Conservation (phyloP, 805 yeast species). For the Metschnikowia borealis region DNA sequence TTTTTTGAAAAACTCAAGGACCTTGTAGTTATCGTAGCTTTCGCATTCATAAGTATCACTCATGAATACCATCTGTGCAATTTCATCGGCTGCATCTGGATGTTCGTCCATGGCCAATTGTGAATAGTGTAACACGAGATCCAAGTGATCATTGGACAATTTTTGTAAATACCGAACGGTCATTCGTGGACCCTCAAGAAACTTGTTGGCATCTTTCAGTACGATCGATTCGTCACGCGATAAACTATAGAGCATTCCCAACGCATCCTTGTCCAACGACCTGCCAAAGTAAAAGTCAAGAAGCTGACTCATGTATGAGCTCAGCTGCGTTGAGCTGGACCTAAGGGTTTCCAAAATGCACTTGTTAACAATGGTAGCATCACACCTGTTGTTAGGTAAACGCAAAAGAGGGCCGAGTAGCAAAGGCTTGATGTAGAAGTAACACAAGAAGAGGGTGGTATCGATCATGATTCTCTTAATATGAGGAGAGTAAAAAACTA, state of each 20-base stretch:
- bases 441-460: no score
- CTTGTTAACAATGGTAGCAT: conserved; percentile 54
- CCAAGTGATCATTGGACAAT: conserved; percentile 45
- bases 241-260: conserved; percentile 48
- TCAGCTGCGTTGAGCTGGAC: conserved; percentile 19
- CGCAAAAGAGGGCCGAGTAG: conserved; percentile 81
- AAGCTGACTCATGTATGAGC: conserved; percentile 57
- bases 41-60: conserved; percentile 60
- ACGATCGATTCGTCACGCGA: conserved; percentile 14
- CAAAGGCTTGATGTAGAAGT: conserved; percentile 60
- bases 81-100: conserved; percentile 1
- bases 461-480: no score
- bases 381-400: conserved; percentile 67
- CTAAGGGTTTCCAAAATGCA: conserved; percentile 42
- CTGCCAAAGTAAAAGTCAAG: conserved; percentile 74
- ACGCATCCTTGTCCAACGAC: conserved; percentile 59
- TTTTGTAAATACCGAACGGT: conserved; percentile 57
- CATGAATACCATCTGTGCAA: conserved; percentile 54
- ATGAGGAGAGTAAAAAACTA: no score
- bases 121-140: conserved; percentile 55
- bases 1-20: conserved; percentile 48
- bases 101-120: conserved; percentile 44
- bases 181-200: conserved; percentile 36
- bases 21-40: conserved; percentile 48
- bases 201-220: conserved; percentile 20